Evolutionary conservation across 345 rosid species (phyloP), one percentile per base, ranked within the genome.

Genomic region (Bruguiera gymnorhiza): DNA sequence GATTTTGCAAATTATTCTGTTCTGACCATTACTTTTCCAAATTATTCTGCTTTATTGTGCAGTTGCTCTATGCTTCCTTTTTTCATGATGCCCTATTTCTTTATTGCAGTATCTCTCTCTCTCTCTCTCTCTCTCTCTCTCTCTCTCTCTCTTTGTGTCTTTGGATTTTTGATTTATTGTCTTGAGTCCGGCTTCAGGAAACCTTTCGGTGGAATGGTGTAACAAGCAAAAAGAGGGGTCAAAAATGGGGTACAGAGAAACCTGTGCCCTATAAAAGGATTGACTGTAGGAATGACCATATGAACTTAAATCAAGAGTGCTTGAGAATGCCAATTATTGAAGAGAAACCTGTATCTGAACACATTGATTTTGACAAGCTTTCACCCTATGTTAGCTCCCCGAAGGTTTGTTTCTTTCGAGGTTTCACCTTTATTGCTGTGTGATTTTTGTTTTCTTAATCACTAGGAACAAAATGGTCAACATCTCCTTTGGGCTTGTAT

Each of bases 201-300:
- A 81, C 72, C 13, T 83, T 86, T 75, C 80, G 77, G 58, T 92
- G 98, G 99, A 96, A 84, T 77, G 95, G 98, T 70, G 81, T 75
- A 75, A 90, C 85, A 75, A 89, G 89, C 79, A 96, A 96, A 82
- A 96, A 82, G 86, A 92, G 80, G 82, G 98, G 98, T 37, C 96
- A 96, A 77, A 92, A 88, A 75, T 92, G 99, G 99, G 97, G 99
- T 50, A 82, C 48, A 68, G 93, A 92, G 79, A 92, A 86, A 77
- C 69, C 75, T 57, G 3, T 43, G 50, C 18, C 50, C 73, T 81
- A 52, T 80, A 77, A 43, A 43, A 43, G 50, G 50, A 43, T 11
- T 53, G 70, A 73, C 32, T 86, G 83, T 81, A 62, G 81, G 84
- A 83, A 81, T 48, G 75, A 66, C 43, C 39, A 75, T 75, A 77